Conservation (phyloP, 2,329 filamentous ascomycete genomes). For the Aschersonia sp. region DNA sequence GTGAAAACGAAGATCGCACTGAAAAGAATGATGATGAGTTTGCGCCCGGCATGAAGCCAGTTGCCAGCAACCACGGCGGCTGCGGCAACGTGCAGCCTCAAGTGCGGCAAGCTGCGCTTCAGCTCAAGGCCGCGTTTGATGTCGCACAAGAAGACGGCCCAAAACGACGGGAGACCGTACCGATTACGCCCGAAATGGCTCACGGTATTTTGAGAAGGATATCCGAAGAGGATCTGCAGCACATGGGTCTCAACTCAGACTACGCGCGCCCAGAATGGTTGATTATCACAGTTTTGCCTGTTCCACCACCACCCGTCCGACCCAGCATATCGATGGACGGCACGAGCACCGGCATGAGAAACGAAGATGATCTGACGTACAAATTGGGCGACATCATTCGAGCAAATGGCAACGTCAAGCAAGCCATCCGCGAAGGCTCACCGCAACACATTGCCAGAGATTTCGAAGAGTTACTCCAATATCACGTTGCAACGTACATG, state of each 20-base stretch:
- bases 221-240: slow-evolving; percentile 61
- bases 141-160: slow-evolving; percentile 48
- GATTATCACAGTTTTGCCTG: slow-evolving; percentile 86
- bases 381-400: slow-evolving; percentile 98
- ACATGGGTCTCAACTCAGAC: slow-evolving; percentile 85
- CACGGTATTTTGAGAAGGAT: slow-evolving; percentile 80
- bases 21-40: slow-evolving; percentile 57
- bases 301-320: slow-evolving; percentile 87
- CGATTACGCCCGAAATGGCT: slow-evolving; percentile 71
- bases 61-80: slow-evolving; percentile 55
- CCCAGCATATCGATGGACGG: slow-evolving; percentile 97
- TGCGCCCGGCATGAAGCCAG: slow-evolving; percentile 43
- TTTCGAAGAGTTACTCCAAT: slow-evolving; percentile 85
- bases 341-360: slow-evolving; percentile 78
- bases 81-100: slow-evolving; percentile 86
- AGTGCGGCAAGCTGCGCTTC: slow-evolving; percentile 75
- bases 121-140: slow-evolving; percentile 66
- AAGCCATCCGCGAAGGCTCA: slow-evolving; percentile 81
- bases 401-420: slow-evolving; percentile 86
- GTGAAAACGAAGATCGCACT: slow-evolving; percentile 62
- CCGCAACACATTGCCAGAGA: slow-evolving; percentile 83
- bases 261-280: slow-evolving; percentile 98
- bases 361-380: slow-evolving; percentile 98
- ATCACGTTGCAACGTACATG: slow-evolving; percentile 98
- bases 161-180: slow-evolving; percentile 62